phyloP scores from a whole-genome alignment of 2,329 filamentous ascomycete species.

The Nemania abortiva region DNA sequence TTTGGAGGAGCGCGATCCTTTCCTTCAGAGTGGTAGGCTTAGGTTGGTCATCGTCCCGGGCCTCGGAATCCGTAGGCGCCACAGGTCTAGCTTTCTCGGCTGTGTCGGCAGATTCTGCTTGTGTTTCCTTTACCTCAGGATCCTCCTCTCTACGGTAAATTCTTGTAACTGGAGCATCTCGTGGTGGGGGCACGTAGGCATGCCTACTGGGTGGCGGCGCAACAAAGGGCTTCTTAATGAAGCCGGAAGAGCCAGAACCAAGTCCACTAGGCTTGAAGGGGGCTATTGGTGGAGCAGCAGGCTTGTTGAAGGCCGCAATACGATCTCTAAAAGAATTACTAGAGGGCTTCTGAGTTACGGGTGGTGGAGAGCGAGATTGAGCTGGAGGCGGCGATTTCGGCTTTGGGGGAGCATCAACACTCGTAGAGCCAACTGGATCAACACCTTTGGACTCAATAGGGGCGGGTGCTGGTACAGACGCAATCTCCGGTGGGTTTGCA shows the following conservation, averaged over 20 bases:
- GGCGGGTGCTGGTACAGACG: constrained; percentile 54
- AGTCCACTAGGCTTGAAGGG: constrained; percentile 85
- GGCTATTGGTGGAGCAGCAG: constrained; percentile 84
- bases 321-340: constrained; percentile 90
- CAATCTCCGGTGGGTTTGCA: constrained; percentile 55
- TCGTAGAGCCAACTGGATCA: constrained; percentile 56
- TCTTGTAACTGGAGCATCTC: constrained; percentile 77
- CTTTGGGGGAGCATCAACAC: constrained; percentile 55
- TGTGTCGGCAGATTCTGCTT: constrained; percentile 73
- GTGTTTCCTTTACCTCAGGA: constrained; percentile 74
- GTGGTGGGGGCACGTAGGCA: constrained; percentile 83
- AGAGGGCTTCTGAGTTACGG: constrained; percentile 78
- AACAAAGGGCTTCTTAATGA: constrained; percentile 97
- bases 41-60: constrained; percentile 79
- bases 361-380: constrained; percentile 71
- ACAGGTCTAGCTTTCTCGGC: constrained; percentile 76
- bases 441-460: constrained; percentile 49
- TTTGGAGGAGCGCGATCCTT: constrained; percentile 91
- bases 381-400: constrained; percentile 48
- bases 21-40: constrained; percentile 96
- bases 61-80: constrained; percentile 57
- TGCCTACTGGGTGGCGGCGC: constrained; percentile 93
- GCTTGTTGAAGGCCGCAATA: constrained; percentile 96
- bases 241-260: constrained; percentile 70
- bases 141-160: constrained; percentile 91